A percentile compares a stretch with the other conserved stretches of the same genome.
These are phyloP conservation scores for Ceratocystis albifundus DNA, from an alignment of 2,329 filamentous ascomycete species.

Conservation along the genomic window DNA sequence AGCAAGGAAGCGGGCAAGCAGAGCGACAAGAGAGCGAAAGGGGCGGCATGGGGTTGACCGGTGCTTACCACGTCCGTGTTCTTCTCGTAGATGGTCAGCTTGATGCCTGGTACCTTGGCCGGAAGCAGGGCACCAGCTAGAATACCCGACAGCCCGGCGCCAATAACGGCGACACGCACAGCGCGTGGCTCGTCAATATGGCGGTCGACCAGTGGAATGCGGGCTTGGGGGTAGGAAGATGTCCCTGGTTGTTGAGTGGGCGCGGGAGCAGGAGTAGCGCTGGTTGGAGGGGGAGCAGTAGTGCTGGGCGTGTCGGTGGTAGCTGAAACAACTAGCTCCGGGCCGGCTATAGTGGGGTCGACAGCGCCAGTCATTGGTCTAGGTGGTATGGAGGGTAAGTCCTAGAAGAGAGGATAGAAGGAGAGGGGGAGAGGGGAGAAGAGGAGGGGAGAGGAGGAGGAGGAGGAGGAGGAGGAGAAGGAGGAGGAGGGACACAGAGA, in stretches of 20 bases:
- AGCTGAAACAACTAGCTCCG: constrained; percentile 8
- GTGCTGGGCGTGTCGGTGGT: not conserved
- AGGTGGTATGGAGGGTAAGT: not conserved
- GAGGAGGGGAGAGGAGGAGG: not conserved
- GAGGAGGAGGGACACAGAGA: not conserved
- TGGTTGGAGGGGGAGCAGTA: not conserved
- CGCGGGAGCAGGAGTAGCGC: not conserved
- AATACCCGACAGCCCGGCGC: constrained; percentile 31
- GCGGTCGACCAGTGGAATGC: constrained; percentile 27
- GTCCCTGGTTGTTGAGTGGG: not conserved
- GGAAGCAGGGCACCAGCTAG: constrained; percentile 55
- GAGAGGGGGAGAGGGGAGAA: not conserved
- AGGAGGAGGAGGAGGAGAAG: not conserved
- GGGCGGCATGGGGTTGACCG: not conserved
- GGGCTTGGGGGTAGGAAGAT: constrained; percentile 8
- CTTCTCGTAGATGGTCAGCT: constrained; percentile 57
- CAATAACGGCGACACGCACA: constrained; percentile 31
- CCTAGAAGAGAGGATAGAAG: not conserved
- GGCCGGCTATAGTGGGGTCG: not conserved
- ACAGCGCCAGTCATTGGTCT: constrained; percentile 10
- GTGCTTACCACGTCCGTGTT: constrained; percentile 49
- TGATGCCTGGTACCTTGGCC: constrained; percentile 54
- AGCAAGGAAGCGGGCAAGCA: not conserved
- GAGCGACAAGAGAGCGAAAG: not conserved
- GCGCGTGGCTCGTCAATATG: constrained; percentile 31